A percentile compares a stretch with the other conserved stretches of the same genome.
These are phyloP conservation scores for Metschnikowia rubicola DNA, from an alignment of 805 yeast genomes.

Conservation along the genomic window DNA sequence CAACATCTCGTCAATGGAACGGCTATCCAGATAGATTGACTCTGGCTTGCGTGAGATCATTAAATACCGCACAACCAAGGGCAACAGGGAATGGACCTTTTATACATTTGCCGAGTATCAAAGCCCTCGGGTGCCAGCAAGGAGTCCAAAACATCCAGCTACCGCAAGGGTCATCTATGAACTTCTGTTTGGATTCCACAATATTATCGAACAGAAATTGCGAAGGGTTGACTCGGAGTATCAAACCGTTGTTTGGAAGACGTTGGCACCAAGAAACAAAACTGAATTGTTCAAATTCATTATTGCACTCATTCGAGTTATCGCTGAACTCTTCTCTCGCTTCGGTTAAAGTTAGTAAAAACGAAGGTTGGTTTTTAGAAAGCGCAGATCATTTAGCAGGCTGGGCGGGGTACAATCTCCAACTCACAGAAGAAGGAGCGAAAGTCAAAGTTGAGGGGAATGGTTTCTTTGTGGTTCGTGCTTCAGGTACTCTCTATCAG, in stretches of 20 bases:
- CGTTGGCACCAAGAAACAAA: slow-evolving; percentile 13
- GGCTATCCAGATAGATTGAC: too few relatives aligned
- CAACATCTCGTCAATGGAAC: too few relatives aligned
- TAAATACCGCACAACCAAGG: not conserved
- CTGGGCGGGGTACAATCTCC: slow-evolving; percentile 14
- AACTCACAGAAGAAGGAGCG: not conserved
- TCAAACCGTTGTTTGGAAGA: slow-evolving; percentile 5
- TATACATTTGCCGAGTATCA: slow-evolving; percentile 10
- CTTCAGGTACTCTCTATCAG: slow-evolving; percentile 3
- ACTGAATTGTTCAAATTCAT: slow-evolving; percentile 7
- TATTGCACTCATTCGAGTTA: slow-evolving; percentile 9
- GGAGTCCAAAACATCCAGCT: slow-evolving; percentile 6
- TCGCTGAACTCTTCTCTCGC: slow-evolving; percentile 1
- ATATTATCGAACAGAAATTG: slow-evolving; percentile 5
- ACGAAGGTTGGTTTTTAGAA: slow-evolving; percentile 8
- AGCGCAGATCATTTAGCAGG: slow-evolving; percentile 6
- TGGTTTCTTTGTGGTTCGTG: slow-evolving; percentile 10
- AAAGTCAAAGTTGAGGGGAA: slow-evolving; percentile 3
- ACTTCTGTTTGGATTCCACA: slow-evolving; percentile 5
- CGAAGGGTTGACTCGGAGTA: slow-evolving; percentile 1
- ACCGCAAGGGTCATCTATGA: slow-evolving; percentile 10
- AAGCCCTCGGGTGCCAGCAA: slow-evolving; percentile 7
- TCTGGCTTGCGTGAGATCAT: too few relatives aligned
- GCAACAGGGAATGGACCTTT: slow-evolving; percentile 17
- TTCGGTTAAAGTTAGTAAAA: slow-evolving; percentile 1